Evolutionary conservation across 306 rosid genomes (phyloP), one percentile per base, ranked within the genome.

Genomic region (Sicyos edulis): DNA sequence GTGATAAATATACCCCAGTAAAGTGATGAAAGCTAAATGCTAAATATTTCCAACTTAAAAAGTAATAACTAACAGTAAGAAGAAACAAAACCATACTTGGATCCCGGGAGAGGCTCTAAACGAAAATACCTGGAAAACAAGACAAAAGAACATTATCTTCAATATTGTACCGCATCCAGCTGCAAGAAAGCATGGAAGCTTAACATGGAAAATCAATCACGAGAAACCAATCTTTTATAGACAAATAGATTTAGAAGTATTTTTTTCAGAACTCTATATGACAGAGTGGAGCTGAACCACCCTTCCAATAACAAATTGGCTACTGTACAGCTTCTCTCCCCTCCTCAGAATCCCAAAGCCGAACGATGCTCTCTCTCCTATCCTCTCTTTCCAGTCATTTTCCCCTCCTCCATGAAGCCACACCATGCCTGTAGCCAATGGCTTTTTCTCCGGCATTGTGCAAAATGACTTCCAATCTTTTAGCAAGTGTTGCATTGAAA

Each of bases 71-170:
- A 60, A 63, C 60, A 75, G 47, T 21, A 14, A 54, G 55, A 24
- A 37, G 51, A 62, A 42, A 70, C 78, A 75, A 57, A 74, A 75
- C 69, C 93, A 83, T 88, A 92, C 98, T 92, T 92, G 83, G 92
- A 82, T 51, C 98, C 98, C 51, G 96, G 96, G 49, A 76, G 82
- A 71, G 96, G 96, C 71, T 92, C 98, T 9, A 80, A 75, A 73
- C 92, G 92, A 76, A 92, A 92, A 78, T 90, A 92, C 92, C 98
- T 92, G 84, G 73, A 63, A 74, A 69, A 78, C 75, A 84, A 75
- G 56, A 32, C 37, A 45, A 56, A 61, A 1, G 24, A 22, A 64
- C 26, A 13, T 54, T 59, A 40, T 47, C 59, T 47, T 58, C 54
- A 47, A 60, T 44, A 45, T 66, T 44, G 54, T 37, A 66, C 37